Percentiles rank a stretch among this genome's conserved stretches.
Conservation (phyloP, 768 basidiomycete genomes). For the Leccinum imitatum region DNA sequence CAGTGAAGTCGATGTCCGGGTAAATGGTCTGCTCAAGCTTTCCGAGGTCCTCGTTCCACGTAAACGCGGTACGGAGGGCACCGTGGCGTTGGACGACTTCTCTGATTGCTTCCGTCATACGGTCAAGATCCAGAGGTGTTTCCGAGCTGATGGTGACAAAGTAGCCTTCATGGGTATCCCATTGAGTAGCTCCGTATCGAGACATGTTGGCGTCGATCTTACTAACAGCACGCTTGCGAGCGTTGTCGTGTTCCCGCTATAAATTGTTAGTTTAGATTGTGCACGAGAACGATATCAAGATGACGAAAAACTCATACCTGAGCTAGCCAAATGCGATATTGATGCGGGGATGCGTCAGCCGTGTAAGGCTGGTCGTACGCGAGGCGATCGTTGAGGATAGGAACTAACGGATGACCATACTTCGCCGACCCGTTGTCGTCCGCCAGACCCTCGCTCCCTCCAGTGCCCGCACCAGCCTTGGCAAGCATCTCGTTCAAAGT, state of each 20-base stretch:
- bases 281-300: too few species aligned
- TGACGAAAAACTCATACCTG: constrained; percentile 19
- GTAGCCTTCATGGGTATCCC: constrained; percentile 33
- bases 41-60: constrained; percentile 31
- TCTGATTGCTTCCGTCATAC: constrained; percentile 26
- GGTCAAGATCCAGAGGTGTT: constrained; percentile 27
- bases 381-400: constrained; percentile 31
- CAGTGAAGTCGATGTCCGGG: constrained; percentile 26
- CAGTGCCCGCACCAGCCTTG: constrained; percentile 16
- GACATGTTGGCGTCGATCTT: constrained; percentile 33
- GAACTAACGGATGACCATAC: constrained; percentile 30
- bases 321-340: constrained; percentile 33
- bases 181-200: constrained; percentile 34
- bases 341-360: constrained; percentile 27
- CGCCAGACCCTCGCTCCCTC: constrained; percentile 2
- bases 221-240: constrained; percentile 27
- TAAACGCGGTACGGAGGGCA: constrained; percentile 28
- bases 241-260: constrained; percentile 30
- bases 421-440: constrained; percentile 27
- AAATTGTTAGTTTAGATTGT: too few species aligned
- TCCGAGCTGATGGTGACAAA: constrained; percentile 21
- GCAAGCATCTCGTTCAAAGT: constrained; percentile 27
- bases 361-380: constrained; percentile 34
- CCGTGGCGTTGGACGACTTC: constrained; percentile 32
- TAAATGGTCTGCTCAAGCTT: constrained; percentile 33